Evolutionary conservation across 2,329 filamentous ascomycete species (phyloP), one percentile per base, ranked within the genome.

Genomic region (Cladophialophora yegresii): DNA sequence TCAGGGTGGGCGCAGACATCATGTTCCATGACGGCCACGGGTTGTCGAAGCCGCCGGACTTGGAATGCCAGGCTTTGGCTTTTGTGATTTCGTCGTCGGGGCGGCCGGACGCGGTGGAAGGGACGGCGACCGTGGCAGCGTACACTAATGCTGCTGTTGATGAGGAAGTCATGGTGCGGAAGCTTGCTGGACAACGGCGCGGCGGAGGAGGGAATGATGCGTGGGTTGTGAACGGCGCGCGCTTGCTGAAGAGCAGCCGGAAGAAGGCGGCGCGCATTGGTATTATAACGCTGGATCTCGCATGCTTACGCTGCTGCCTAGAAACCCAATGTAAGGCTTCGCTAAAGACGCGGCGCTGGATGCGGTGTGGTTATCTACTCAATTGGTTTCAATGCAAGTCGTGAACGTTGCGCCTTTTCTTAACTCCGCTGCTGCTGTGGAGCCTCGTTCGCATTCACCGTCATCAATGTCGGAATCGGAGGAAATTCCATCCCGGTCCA

Each of bases 21-120:
- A 61, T 68, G 12, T 65, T 32, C 68, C 68, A 71, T 70, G 68
- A 80, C 74, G 77, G 75, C 78, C 78, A 81, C n/a, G 78, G 78
- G 64, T 80, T 81, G 32, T 71, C 70, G 61, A 79, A 81, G 2
- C 72, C 71, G 4, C 77, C 77, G 2, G 66, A 71, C 58, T 75
- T 71, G 3, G 71, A 63, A 70, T 81, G 79, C 67, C 79, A 78
- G 12, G 70, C 74, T 65, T 80, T 80, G 22, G 73, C 61, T 12
- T 73, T 69, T 36, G 71, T 72, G 40, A 71, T 55, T 2, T 75
- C 75, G 72, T 79, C 78, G 8, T 79, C 77, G 1, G 78, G 78
- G 3, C 70, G 71, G 16, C 74, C 62, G 23, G 73, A 71, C 2
- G 65, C 50, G 9, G 71, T 69, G 2, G 75, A 71, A 23, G 78